These are phyloP conservation scores for Tolypocladium paradoxum DNA, from an alignment of 2,329 filamentous ascomycete species.

Conservation along the genomic window DNA sequence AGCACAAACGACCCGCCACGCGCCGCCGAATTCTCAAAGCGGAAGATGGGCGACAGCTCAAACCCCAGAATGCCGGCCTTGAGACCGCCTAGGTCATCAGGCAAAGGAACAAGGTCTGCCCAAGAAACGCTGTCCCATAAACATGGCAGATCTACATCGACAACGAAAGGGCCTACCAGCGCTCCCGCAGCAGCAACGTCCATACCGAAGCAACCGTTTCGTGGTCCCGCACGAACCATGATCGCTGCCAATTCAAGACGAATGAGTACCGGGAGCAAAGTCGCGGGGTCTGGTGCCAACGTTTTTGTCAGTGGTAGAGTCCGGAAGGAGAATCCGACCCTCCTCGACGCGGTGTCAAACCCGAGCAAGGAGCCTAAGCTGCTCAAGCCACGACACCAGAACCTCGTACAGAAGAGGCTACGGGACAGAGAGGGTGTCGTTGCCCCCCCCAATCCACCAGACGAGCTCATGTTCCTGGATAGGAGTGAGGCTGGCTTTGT, in stretches of 20 bases:
- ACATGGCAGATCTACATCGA: neutral
- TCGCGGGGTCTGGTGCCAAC: conserved; percentile 17
- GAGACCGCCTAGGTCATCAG: neutral
- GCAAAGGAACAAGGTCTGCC: neutral
- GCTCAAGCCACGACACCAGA: conserved; percentile 24
- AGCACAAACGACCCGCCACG: neutral
- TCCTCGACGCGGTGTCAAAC: conserved; percentile 30
- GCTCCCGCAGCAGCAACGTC: neutral
- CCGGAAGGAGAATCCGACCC: conserved; percentile 21
- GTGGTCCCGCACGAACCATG: neutral
- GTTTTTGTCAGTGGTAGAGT: conserved; percentile 34
- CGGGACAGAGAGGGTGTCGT: conserved; percentile 31
- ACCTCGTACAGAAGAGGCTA: conserved; percentile 29
- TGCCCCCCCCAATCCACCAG: conserved; percentile 23
- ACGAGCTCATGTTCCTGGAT: conserved; percentile 17
- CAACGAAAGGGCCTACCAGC: too few species aligned
- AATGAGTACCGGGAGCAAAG: neutral
- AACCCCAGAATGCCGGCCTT: neutral
- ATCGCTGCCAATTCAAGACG: neutral
- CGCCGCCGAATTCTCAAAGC: neutral
- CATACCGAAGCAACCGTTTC: neutral
- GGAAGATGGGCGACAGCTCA: neutral
- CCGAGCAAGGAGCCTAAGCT: conserved; percentile 27
- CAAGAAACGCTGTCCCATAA: neutral
- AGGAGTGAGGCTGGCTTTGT: neutral